Evolutionary conservation across 1,284 basidiomycete genomes (phyloP), one percentile per base, ranked within the genome.

Genomic region (Cryptococcus sp.): DNA sequence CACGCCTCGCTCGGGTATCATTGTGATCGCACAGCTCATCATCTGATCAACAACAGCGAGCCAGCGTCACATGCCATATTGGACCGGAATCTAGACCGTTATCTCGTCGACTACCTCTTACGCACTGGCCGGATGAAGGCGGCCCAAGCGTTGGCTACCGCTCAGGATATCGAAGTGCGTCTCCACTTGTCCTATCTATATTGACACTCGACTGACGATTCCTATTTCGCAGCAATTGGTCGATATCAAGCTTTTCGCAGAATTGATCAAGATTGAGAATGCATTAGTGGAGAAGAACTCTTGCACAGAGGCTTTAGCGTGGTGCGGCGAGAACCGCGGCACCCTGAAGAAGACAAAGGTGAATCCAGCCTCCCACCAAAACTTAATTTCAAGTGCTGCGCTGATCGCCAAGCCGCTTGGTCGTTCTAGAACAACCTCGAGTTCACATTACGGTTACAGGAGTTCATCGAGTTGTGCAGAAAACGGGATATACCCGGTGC

Each of bases 281-380:
- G 91, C 91, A 0, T 82, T 99, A 19, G 61, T 77, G 5, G 79
- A 82, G 17, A 80, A 80, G 50, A 87, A 91, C 65, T 89, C 89
- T 70, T 93, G 92, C 67, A 82, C 87, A 1, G 89, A 93, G 75
- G 95, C 94, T 5, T 81, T 99, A 46, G 84, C 86, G 16, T 99
- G 95, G 95, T 98, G 94, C 70, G 91, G 86, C 59, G 96, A 99
- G 82, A 97, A 99, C 80, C 91, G 95, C 76, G 85, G 87, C 31
- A 88, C 90, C 8, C 83, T 99, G 56, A 87, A 91, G 59, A 98
- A 97, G 81, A 86, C 88, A 71, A 93, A 91, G 83, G 93, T 88
- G 57, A 64, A 83, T 72, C 31, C 8, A 35, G 31, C 10, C 31
- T 35, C 3, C 8, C 13, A 13, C 3, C 8, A 35, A 35, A 4